phyloP scores from a whole-genome alignment of 2,329 filamentous ascomycete genomes.

The Cladosporium sp. region DNA sequence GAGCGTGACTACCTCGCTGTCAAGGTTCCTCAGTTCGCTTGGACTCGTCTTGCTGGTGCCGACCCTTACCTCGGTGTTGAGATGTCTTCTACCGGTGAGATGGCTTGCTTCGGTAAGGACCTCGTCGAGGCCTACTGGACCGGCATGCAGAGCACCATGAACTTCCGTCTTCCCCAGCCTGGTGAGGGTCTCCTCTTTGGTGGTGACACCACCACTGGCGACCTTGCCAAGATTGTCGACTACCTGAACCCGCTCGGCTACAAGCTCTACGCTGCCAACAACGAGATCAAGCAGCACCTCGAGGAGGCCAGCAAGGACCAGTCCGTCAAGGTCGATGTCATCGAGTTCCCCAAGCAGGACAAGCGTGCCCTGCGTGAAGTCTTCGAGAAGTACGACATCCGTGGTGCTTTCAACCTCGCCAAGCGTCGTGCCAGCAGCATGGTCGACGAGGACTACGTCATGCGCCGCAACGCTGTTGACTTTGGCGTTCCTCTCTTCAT shows the following conservation, averaged over 20 bases:
- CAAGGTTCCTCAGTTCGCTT: conserved; percentile 98
- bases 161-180: conserved; percentile 93
- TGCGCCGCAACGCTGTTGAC: conserved; percentile 96
- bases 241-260: conserved; percentile 86
- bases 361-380: conserved; percentile 92
- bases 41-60: conserved; percentile 94
- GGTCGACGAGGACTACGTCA: conserved; percentile 93
- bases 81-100: conserved; percentile 95
- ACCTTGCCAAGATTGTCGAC: conserved; percentile 75
- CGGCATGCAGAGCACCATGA: conserved; percentile 79
- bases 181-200: conserved; percentile 95
- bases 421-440: conserved; percentile 76
- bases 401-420: conserved; percentile 92
- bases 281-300: conserved; percentile 76
- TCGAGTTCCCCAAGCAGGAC: conserved; percentile 94
- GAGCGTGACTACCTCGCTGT: conserved; percentile 91
- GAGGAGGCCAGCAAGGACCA: conserved; percentile 63
- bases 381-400: conserved; percentile 94
- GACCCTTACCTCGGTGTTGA: conserved; percentile 97
- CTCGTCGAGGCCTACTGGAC: conserved; percentile 97
- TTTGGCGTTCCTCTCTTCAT: conserved; percentile 97
- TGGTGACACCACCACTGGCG: conserved; percentile 67
- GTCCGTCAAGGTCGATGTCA: conserved; percentile 72
- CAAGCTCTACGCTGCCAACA: conserved; percentile 84
- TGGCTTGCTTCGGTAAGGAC: conserved; percentile 97